Conservation (phyloP, 176 grass and related monocot genomes). For the Calamus simplicifolius region DNA sequence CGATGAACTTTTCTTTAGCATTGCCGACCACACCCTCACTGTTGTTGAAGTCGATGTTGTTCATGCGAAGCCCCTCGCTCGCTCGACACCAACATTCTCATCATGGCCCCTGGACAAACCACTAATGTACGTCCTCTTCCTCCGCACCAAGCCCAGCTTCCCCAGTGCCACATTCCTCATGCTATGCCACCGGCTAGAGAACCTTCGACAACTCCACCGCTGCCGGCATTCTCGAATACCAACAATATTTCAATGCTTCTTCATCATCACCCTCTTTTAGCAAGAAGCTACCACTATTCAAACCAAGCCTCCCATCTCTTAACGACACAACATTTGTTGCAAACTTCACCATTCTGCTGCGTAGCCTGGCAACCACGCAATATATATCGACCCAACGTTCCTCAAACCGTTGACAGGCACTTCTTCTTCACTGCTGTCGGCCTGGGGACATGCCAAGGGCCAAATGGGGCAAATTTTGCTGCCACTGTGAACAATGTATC, state of each 20-base stretch:
- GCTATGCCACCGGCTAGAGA: slow-evolving; percentile 33
- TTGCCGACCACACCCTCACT: slow-evolving; percentile 59
- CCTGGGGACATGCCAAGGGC: neutral
- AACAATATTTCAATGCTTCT: neutral
- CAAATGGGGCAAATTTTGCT: neutral
- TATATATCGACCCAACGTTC: neutral
- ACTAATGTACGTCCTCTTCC: slow-evolving; percentile 40
- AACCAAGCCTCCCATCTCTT: neutral
- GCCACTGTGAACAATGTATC: neutral
- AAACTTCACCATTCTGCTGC: neutral
- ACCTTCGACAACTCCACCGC: slow-evolving; percentile 75
- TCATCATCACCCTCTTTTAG: neutral
- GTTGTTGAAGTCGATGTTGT: slow-evolving; percentile 46
- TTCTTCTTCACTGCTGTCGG: neutral
- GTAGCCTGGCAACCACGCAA: neutral
- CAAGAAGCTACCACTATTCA: neutral
- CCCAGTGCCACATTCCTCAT: slow-evolving; percentile 26
- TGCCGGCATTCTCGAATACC: slow-evolving; percentile 53
- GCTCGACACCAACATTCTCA: slow-evolving; percentile 36
- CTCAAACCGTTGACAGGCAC: neutral
- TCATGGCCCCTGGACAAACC: slow-evolving; percentile 68
- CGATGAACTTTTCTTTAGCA: slow-evolving; percentile 52
- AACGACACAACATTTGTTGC: neutral
- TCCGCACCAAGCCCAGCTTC: slow-evolving; percentile 10
- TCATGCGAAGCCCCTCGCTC: slow-evolving; percentile 67